Base-by-base conservation (phyloP, 2,329 filamentous ascomycete genomes). In the Penicillium sp. region DNA sequence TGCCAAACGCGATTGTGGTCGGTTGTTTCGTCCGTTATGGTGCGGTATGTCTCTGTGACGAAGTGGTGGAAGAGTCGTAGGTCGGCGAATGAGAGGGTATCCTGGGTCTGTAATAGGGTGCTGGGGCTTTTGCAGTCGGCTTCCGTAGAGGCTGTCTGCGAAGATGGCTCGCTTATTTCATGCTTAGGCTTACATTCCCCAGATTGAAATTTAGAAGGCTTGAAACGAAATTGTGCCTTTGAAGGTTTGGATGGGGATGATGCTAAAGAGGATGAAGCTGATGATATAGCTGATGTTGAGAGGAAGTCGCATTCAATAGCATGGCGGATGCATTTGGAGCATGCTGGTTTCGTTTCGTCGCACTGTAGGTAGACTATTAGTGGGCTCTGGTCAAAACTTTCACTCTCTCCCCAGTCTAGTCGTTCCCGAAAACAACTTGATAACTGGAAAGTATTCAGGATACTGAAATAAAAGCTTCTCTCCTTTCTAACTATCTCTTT, bases 61-160 rank as follows among this genome's bases (percentile, higher is more conserved):
- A 64, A 73, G 49, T 73, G 63, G 44, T 72, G 67, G 49, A 72
- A 72, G 5, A 73, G 65, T 2, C 60, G 58, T 8, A 73, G 61
- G 51, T 73, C 70, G 2, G 61, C 38, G 4, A 69, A 49, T 2
- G 71, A 70, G 14, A 69, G 58, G 4, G 60, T 61, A 8, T 55
- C 56, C 2, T 49, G 43, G 26, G 16, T 46, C 59, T 16, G 55
- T 51, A 9, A 49, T 59, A 16, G 17, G 35, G 37, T 0, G 17
- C 40, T 35, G 9, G 7, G 5, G 11, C 17, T 22, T 12, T 31
- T 28, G 6, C 14, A 17, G 7, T 28, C 43, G 6, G 42, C 7
- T 19, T 37, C 41, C 5, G 53, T 50, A 2, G 49, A 48, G 19
- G 57, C n/a, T 50, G 50, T 26, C 22, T 22, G 40, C 44, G 44